Percentiles rank a stretch among this genome's conserved stretches.
These are phyloP conservation scores for Barnettozyma sucrosica DNA, from an alignment of 805 yeast species.

Conservation along the genomic window DNA sequence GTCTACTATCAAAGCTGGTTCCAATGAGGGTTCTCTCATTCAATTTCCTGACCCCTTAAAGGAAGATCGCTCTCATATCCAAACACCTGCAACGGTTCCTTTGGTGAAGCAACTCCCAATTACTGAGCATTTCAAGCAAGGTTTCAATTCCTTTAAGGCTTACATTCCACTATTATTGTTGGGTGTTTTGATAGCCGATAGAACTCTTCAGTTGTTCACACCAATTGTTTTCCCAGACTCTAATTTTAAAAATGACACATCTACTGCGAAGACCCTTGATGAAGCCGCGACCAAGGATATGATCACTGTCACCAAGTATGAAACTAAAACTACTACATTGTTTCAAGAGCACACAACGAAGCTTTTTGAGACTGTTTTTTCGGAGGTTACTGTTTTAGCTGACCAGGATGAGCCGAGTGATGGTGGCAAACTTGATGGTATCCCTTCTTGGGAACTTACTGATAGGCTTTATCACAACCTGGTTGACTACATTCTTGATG, in stretches of 20 bases:
- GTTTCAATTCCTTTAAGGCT: slow-evolving; percentile 5
- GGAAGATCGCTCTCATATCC: background rate
- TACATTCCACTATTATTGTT: slow-evolving; percentile 12
- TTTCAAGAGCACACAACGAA: slow-evolving; percentile 2
- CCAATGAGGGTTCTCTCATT: slow-evolving; percentile 5
- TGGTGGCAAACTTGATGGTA: background rate
- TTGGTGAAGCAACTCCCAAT: background rate
- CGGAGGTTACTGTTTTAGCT: slow-evolving; percentile 2
- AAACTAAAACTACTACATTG: slow-evolving; percentile 12
- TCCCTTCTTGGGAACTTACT: slow-evolving; percentile 14
- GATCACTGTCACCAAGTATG: slow-evolving; percentile 12
- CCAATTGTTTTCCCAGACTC: slow-evolving; percentile 2
- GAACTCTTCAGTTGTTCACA: slow-evolving; percentile 14
- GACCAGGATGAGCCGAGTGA: background rate
- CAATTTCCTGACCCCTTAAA: slow-evolving; percentile 13
- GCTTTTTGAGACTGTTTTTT: slow-evolving; percentile 10
- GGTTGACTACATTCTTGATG: slow-evolving; percentile 4
- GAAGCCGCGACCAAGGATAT: background rate
- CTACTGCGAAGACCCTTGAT: background rate
- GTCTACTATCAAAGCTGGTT: slow-evolving; percentile 10
- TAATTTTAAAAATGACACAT: background rate
- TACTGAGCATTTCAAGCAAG: background rate
- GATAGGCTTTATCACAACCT: slow-evolving; percentile 5
- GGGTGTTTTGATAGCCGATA: slow-evolving; percentile 18
- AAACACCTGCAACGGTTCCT: background rate